Conservation (phyloP, 352 stramenopile genomes). For the Phytophthora hybrid region DNA sequence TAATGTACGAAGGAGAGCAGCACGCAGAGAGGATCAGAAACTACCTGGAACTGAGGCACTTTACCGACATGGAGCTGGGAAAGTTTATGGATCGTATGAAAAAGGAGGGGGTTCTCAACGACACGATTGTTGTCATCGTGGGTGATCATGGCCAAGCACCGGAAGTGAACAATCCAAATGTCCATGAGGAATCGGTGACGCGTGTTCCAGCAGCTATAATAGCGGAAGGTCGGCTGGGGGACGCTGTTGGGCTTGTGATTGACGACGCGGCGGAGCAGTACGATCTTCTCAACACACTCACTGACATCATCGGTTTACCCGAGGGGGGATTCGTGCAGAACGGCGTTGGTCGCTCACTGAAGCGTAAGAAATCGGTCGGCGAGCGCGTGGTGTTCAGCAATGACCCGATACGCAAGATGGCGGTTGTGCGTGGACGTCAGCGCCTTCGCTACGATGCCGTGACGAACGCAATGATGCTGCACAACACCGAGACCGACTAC, state of each 20-base stretch:
- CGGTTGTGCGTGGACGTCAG: conserved; percentile 50
- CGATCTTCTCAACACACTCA: conserved; percentile 69
- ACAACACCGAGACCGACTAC: conserved; percentile 54
- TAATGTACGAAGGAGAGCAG: conserved; percentile 49
- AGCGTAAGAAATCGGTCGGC: conserved; percentile 39
- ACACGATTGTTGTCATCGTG: conserved; percentile 67
- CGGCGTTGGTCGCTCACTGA: conserved; percentile 65
- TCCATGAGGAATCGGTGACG: conserved; percentile 54
- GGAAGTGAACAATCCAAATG: conserved; percentile 48
- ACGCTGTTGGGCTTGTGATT: conserved; percentile 49
- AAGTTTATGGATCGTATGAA: conserved; percentile 66
- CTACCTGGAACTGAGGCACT: conserved; percentile 70
- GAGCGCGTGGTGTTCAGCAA: conserved; percentile 56
- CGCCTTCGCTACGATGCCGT: conserved; percentile 54
- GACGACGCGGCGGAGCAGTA: conserved; percentile 59
- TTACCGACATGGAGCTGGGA: conserved; percentile 60
- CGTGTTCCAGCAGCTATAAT: conserved; percentile 56
- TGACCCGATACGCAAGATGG: conserved; percentile 65
- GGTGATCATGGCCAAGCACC: conserved; percentile 68
- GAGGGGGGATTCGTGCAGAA: conserved; percentile 59
- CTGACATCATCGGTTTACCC: conserved; percentile 67
- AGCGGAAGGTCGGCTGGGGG: conserved; percentile 55
- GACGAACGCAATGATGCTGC: conserved; percentile 53
- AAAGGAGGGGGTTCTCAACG: conserved; percentile 52
- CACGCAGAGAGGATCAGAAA: conserved; percentile 45